Base-by-base conservation (phyloP, 768 basidiomycete species). In the Trametes coccinea region DNA sequence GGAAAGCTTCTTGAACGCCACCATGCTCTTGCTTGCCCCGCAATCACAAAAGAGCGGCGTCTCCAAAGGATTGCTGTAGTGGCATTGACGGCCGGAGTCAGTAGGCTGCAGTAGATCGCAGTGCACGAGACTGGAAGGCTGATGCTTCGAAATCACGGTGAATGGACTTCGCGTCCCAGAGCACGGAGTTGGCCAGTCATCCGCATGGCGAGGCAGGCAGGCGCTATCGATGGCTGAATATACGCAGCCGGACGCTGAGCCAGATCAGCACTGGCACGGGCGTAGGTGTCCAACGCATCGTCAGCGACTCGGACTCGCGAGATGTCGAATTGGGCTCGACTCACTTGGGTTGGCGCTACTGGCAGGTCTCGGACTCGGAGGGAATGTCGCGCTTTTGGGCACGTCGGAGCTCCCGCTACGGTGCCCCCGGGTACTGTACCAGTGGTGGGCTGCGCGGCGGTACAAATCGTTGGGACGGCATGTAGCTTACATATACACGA, bases 351-450 rank as follows among this genome's bases (percentile, higher is more conserved):
- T 29, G 27, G 29, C 39, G 46, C 27, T 29, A 22, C 22, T 22
- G 22, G 22, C n/a, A 9, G 45, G 13, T 27, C 17, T 27, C 13
- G 48, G 48, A 31, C 48, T 49, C 11, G 16, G 48, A 31, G 27
- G 13, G 41, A 30, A 41, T 33, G 47, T 57, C 60, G n/a, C 3
- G 56, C 53, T 46, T 51, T 46, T 46, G 50, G 55, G 22, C 34
- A 30, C 41, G 48, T 62, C 61, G 34, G 60, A 37, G 54, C 43
- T 39, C 33, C 43, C 50, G 50, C 55, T 52, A 17, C 45, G 10
- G 45, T 6, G 27, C 37, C n/a, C 29, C 30, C 55, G 31, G 44
- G 30, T 37, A 56, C 53, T 5, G 30, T 37, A 56, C 53, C 13
- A 51, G 17, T 37, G 31, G 10, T 41, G 22, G 44, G 6, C 50